phyloP scores from a whole-genome alignment of 768 basidiomycete genomes.

The Tephrocybe sp. region DNA sequence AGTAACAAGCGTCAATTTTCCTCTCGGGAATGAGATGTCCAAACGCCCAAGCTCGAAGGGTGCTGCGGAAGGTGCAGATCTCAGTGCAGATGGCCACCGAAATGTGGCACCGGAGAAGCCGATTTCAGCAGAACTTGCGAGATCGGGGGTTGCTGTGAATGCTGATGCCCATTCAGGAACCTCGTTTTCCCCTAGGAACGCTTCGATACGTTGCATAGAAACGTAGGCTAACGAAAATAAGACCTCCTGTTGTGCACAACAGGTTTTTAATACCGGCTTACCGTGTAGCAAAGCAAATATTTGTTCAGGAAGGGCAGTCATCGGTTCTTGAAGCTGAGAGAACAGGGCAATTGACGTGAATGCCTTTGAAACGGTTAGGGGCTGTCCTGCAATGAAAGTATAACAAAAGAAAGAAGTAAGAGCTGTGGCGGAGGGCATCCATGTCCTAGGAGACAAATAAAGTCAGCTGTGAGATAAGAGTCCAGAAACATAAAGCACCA shows the following conservation, averaged over 20 bases:
- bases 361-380: conserved; percentile 73
- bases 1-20: conserved; percentile 55
- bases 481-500: conserved; percentile 36
- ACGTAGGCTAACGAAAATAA: conserved; percentile 52
- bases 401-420: conserved; percentile 63
- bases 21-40: conserved; percentile 54
- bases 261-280: conserved; percentile 20
- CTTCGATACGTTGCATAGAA: conserved; percentile 79
- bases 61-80: conserved; percentile 23
- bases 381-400: conserved; percentile 61
- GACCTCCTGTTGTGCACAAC: not conserved
- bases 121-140: conserved; percentile 28
- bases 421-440: conserved; percentile 71
- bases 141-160: conserved; percentile 33
- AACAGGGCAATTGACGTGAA: conserved; percentile 82
- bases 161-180: conserved; percentile 78
- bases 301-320: conserved; percentile 62
- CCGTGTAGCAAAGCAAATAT: conserved; percentile 64
- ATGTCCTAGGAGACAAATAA: conserved; percentile 42
- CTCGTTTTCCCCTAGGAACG: conserved; percentile 69
- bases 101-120: conserved; percentile 57
- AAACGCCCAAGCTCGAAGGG: conserved; percentile 58
- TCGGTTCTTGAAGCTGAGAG: conserved; percentile 63
- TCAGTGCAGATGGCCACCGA: conserved; percentile 47
- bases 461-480: not conserved